Conservation (phyloP, 1,284 basidiomycete genomes). For the Leccinum insolens region DNA sequence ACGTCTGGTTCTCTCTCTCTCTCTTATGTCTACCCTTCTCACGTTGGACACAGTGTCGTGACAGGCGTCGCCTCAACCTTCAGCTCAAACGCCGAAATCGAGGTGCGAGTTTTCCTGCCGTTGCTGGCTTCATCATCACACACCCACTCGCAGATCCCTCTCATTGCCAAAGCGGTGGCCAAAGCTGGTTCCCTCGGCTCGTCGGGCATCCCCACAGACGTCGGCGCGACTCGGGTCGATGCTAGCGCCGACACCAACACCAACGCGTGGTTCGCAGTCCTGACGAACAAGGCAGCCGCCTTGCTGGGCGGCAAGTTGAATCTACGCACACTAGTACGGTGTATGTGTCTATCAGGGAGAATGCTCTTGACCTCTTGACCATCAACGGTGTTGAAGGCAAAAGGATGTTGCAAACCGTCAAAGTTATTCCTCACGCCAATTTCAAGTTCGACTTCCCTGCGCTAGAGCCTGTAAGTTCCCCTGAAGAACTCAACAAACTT, state of each 20-base stretch:
- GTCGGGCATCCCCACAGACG: conserved; percentile 16
- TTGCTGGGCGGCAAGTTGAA: conserved; percentile 20
- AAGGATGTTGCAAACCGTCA: conserved; percentile 89
- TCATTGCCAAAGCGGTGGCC: conserved; percentile 28
- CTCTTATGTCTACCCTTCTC: too few relatives aligned
- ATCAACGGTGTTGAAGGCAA: conserved; percentile 82
- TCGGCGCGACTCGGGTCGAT: conserved; percentile 24
- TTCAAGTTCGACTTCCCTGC: conserved; percentile 83
- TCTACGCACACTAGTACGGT: neutral
- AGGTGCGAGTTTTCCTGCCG: conserved; percentile 34
- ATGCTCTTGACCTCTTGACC: too few relatives aligned
- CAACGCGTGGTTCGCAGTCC: conserved; percentile 22
- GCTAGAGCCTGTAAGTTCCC: conserved; percentile 58
- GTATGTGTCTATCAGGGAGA: too few relatives aligned
- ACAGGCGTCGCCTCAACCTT: conserved; percentile 43
- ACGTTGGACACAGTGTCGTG: conserved; percentile 35
- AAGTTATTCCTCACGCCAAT: conserved; percentile 83
- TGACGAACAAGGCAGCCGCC: conserved; percentile 28
- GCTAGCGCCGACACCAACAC: conserved; percentile 6
- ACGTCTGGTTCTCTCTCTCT: conserved; percentile 19
- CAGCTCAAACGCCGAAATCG: conserved; percentile 44
- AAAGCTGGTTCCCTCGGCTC: conserved; percentile 31
- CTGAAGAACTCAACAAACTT: conserved; percentile 78
- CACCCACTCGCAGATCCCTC: conserved; percentile 13
- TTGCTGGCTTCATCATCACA: neutral